phyloP scores from a whole-genome alignment of 208 protist species.

The Leishmania mexicana region DNA sequence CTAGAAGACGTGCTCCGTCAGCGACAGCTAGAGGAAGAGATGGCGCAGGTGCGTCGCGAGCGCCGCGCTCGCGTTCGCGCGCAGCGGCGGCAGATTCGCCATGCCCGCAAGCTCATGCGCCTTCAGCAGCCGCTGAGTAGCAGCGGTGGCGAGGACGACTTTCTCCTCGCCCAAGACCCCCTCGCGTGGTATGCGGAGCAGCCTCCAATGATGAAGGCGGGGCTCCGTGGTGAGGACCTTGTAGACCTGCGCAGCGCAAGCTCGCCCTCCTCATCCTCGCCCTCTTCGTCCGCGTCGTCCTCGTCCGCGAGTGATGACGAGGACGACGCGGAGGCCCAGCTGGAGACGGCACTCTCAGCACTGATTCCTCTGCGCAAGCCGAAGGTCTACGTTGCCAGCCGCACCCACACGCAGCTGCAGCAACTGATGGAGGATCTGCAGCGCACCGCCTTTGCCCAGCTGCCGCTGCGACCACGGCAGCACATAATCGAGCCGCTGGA shows the following conservation, averaged over 20 bases:
- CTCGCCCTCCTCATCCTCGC: background rate
- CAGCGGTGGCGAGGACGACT: constrained; percentile 7
- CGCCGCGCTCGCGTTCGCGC: constrained; percentile 25
- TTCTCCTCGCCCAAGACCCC: constrained; percentile 27
- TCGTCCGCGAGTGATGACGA: constrained; percentile 13
- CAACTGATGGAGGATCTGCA: constrained; percentile 94
- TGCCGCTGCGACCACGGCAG: constrained; percentile 31
- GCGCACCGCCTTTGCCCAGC: constrained; percentile 72
- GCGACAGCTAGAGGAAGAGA: constrained; percentile 38
- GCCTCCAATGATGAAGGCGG: background rate
- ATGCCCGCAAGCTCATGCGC: constrained; percentile 20
- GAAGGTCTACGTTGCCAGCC: constrained; percentile 94
- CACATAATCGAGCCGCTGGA: background rate
- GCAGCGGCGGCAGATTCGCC: constrained; percentile 23
- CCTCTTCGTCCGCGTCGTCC: constrained; percentile 15
- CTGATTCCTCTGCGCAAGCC: constrained; percentile 58
- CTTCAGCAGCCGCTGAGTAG: constrained; percentile 8
- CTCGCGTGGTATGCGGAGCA: constrained; percentile 25
- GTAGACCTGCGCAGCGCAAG: background rate
- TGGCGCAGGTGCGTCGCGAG: constrained; percentile 19
- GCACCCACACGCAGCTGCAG: constrained; percentile 95
- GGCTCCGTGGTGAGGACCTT: background rate
- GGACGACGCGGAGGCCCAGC: constrained; percentile 4
- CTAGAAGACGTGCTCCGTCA: constrained; percentile 32
- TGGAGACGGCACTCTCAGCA: constrained; percentile 24